Percentiles rank a stretch among this genome's conserved stretches.
Conservation (phyloP, 2,329 filamentous ascomycete genomes). For the Hypocreales sp. region DNA sequence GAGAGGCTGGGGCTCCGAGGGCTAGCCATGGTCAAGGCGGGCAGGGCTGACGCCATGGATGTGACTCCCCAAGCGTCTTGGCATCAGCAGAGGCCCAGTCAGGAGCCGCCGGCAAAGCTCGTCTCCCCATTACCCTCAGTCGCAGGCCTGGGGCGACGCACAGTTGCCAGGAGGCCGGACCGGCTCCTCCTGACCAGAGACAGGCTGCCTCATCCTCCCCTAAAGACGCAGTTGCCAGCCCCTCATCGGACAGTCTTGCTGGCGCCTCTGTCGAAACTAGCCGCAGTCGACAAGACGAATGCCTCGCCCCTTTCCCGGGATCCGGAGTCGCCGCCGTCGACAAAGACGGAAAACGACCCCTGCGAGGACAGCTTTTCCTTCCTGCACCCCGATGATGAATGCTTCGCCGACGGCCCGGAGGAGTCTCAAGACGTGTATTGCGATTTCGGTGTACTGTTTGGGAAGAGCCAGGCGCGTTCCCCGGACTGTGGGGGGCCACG, state of each 20-base stretch:
- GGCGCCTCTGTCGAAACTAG: not conserved
- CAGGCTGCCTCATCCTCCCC: not conserved
- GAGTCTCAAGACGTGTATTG: conserved; percentile 37
- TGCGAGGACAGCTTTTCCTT: too few species aligned
- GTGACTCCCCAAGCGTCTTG: not conserved
- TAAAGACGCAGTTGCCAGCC: not conserved
- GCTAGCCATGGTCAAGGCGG: not conserved
- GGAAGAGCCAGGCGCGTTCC: not conserved
- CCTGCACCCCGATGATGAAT: too few species aligned
- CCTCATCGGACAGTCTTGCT: not conserved
- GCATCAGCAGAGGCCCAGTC: not conserved
- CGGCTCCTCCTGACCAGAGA: not conserved
- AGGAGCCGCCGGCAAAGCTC: not conserved
- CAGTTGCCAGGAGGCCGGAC: not conserved
- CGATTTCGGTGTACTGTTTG: conserved; percentile 36
- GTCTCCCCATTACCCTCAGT: too few species aligned
- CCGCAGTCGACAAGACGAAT: not conserved
- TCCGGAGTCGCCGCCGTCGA: not conserved
- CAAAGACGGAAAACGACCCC: not conserved
- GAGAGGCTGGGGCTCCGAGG: conserved; percentile 19
- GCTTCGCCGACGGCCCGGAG: conserved; percentile 27
- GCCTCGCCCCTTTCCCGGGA: not conserved
- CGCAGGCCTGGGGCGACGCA: not conserved
- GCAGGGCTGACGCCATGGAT: not conserved
- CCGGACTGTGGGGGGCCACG: not conserved